These are phyloP conservation scores for Salix brachista DNA, from an alignment of 345 rosid species.

Conservation along the genomic window DNA sequence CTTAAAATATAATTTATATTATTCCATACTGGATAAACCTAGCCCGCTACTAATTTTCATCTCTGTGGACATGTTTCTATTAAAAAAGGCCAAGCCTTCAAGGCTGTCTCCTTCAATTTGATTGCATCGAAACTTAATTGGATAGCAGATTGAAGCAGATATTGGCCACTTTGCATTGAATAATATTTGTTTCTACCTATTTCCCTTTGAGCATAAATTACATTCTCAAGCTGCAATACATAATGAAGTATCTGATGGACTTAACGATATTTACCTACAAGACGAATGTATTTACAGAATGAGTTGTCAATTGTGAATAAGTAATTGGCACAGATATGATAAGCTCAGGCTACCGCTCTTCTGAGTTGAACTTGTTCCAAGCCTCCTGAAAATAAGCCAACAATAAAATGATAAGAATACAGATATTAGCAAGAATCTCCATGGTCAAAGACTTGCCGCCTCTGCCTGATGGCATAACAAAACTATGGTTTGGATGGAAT, in stretches of 20 bases:
- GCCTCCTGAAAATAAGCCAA: conserved; percentile 62
- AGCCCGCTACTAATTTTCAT: not conserved
- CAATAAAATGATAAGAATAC: not conserved
- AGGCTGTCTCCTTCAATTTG: not conserved
- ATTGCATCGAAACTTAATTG: not conserved
- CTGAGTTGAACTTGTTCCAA: conserved; percentile 91
- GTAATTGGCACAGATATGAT: not conserved
- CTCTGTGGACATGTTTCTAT: not conserved
- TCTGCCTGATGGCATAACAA: not conserved
- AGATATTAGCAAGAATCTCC: not conserved
- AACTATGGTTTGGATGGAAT: not conserved
- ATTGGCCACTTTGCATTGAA: not conserved
- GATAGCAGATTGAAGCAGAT: not conserved
- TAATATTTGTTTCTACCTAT: conserved; percentile 7
- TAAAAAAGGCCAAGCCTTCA: not conserved
- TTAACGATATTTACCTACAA: conserved; percentile 24
- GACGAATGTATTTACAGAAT: conserved; percentile 23
- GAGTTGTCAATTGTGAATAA: not conserved
- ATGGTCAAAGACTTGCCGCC: not conserved
- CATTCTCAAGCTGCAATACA: conserved; percentile 6
- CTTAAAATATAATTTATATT: no score
- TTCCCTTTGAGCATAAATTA: conserved; percentile 12
- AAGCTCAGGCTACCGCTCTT: conserved; percentile 63
- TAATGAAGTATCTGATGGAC: not conserved
- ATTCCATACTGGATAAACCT: not conserved